Evolutionary conservation across 2,329 filamentous ascomycete genomes (phyloP).

Genomic region (Fusarium ambrosium): DNA sequence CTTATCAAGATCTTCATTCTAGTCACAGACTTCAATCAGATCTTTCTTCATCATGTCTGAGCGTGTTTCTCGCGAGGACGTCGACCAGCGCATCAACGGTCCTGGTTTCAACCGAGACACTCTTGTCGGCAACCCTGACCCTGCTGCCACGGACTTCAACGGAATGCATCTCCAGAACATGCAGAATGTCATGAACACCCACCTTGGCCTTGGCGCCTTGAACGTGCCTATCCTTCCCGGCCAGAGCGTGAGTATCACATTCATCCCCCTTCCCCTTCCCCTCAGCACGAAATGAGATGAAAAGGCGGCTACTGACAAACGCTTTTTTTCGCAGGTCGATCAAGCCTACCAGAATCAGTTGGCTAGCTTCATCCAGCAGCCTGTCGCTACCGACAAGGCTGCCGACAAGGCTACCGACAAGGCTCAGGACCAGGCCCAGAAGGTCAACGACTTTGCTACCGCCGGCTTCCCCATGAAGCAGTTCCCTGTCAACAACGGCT

Average conservation of each 20-base stretch:
- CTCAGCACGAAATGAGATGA: neutral
- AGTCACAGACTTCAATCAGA: neutral
- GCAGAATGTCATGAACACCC: neutral
- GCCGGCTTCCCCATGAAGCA: neutral
- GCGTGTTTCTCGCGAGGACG: neutral
- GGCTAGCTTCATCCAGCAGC: neutral
- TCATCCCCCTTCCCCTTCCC: neutral
- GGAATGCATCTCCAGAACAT: neutral
- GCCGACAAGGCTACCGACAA: neutral
- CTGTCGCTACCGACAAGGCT: neutral
- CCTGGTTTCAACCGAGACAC: neutral
- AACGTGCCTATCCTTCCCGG: neutral
- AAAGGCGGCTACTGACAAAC: conserved; percentile 10
- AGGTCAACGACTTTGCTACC: neutral
- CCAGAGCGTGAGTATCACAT: neutral
- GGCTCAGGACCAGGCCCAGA: neutral
- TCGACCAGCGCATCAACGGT: neutral
- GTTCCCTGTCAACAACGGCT: neutral
- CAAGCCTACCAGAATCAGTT: neutral
- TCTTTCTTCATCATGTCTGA: conserved; percentile 18
- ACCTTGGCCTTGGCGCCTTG: neutral
- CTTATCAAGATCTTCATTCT: neutral
- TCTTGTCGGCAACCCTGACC: neutral
- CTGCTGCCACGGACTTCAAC: neutral
- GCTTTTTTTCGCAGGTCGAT: neutral